Conservation (phyloP, 371 early-diverging fungal genomes). For the Capillidium rhysosporum region DNA sequence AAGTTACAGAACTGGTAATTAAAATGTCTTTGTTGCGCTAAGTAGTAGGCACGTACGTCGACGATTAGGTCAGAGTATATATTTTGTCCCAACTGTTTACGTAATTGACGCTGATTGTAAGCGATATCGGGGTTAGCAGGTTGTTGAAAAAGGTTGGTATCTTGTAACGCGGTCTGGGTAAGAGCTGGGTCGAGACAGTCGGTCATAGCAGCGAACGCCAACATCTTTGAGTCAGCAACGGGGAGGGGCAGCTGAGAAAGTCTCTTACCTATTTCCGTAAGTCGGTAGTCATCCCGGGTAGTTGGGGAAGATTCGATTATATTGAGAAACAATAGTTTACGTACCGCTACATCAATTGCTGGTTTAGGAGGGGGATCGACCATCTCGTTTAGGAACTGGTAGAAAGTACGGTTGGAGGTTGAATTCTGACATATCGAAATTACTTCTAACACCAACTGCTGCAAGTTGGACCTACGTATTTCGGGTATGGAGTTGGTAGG, state of each 20-base stretch:
- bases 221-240: constrained; percentile 41
- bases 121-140: no score
- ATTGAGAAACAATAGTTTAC: constrained; percentile 19
- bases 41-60: not conserved
- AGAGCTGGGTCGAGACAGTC: constrained; percentile 32
- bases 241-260: constrained; percentile 45
- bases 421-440: constrained; percentile 19
- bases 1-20: not conserved
- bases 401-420: constrained; percentile 14
- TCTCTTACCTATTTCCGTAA: constrained; percentile 41
- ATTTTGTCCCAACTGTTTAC: not conserved
- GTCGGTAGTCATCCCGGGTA: constrained; percentile 15
- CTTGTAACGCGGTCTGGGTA: constrained; percentile 18
- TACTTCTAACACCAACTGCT: constrained; percentile 43
- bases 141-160: not conserved
- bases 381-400: constrained; percentile 17
- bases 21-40: no score
- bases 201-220: constrained; percentile 31
- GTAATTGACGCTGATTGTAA: not conserved
- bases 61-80: not conserved
- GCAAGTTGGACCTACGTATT: constrained; percentile 40
- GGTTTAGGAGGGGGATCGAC: constrained; percentile 34
- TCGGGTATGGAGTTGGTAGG: constrained; percentile 31
- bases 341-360: constrained; percentile 22
- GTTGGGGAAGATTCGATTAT: constrained; percentile 14